Percentiles rank a stretch among this genome's conserved stretches.
phyloP scores from a whole-genome alignment of 441 rosid genomes.

The Adansonia rubrostipa region DNA sequence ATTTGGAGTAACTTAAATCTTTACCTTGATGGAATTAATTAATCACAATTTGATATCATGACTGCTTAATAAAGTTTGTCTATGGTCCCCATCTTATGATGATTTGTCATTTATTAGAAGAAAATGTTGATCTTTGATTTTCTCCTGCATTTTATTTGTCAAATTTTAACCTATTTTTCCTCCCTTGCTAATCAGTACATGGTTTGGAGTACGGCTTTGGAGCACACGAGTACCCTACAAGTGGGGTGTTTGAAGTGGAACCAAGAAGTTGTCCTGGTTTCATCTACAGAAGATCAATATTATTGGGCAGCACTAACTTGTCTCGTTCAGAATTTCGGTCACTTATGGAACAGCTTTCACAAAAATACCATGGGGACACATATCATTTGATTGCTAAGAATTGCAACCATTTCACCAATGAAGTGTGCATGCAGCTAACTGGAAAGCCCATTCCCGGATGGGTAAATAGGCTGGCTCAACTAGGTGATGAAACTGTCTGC shows the following conservation, averaged over 20 bases:
- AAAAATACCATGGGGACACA: slow-evolving; percentile 79
- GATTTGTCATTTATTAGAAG: neutral
- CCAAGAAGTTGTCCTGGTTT: slow-evolving; percentile 97
- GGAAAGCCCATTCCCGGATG: slow-evolving; percentile 96
- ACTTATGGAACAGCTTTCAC: slow-evolving; percentile 83
- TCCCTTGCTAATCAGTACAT: slow-evolving; percentile 56
- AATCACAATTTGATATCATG: neutral
- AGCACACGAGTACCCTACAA: slow-evolving; percentile 83
- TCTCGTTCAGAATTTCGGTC: slow-evolving; percentile 71
- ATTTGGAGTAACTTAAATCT: neutral
- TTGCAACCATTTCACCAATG: slow-evolving; percentile 95
- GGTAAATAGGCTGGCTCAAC: slow-evolving; percentile 87
- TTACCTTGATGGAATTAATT: neutral
- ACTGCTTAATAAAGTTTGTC: neutral
- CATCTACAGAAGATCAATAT: slow-evolving; percentile 77
- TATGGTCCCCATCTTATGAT: neutral
- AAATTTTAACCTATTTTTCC: slow-evolving; percentile 27
- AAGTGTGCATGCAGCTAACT: slow-evolving; percentile 67
- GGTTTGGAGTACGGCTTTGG: slow-evolving; percentile 92
- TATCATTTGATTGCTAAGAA: slow-evolving; percentile 98
- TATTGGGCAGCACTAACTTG: slow-evolving; percentile 72
- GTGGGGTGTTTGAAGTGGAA: slow-evolving; percentile 95
- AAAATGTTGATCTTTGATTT: slow-evolving; percentile 4
- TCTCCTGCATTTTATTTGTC: neutral
- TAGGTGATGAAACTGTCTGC: slow-evolving; percentile 53